Evolutionary conservation across 2,329 filamentous ascomycete species (phyloP).

Genomic region (Piedraia hortae): DNA sequence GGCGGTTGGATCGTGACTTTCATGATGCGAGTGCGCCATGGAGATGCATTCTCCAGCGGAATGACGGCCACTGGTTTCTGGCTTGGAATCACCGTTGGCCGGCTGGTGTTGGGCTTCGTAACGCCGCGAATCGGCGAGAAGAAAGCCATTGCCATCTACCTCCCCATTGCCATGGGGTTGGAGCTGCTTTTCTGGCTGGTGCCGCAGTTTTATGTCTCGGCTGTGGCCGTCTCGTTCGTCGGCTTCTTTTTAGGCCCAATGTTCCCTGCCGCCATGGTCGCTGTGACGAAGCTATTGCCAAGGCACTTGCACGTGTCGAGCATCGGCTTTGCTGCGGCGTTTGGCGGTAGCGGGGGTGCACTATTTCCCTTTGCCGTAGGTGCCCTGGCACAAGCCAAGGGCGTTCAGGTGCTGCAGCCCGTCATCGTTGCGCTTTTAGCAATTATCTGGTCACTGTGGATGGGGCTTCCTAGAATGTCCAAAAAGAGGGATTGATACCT

Average conservation of each 20-base stretch:
- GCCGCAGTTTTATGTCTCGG: constrained; percentile 45
- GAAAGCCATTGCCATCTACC: constrained; percentile 29
- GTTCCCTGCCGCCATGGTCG: constrained; percentile 48
- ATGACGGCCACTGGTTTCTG: constrained; percentile 60
- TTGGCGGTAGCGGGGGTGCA: constrained; percentile 48
- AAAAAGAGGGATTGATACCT: constrained; percentile 19
- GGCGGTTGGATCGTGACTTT: constrained; percentile 68
- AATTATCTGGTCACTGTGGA: constrained; percentile 25
- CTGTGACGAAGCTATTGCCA: constrained; percentile 46
- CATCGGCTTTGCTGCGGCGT: constrained; percentile 54
- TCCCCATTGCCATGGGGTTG: constrained; percentile 32
- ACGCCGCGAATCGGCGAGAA: constrained; percentile 51
- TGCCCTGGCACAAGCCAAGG: constrained; percentile 34
- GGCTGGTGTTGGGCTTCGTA: constrained; percentile 46
- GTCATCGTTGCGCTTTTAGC: constrained; percentile 27
- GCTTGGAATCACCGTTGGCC: constrained; percentile 51
- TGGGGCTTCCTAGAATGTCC: constrained; percentile 19
- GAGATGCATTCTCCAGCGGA: constrained; percentile 40
- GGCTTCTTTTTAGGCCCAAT: constrained; percentile 60
- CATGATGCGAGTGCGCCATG: constrained; percentile 53
- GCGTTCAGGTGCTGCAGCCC: constrained; percentile 31
- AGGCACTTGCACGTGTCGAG: constrained; percentile 47
- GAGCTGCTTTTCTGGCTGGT: constrained; percentile 61
- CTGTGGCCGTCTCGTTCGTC: constrained; percentile 40
- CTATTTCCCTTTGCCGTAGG: constrained; percentile 37